Percentiles rank a stretch among this genome's conserved stretches.
phyloP scores from a whole-genome alignment of 345 rosid species.

The Citropsis articulata region DNA sequence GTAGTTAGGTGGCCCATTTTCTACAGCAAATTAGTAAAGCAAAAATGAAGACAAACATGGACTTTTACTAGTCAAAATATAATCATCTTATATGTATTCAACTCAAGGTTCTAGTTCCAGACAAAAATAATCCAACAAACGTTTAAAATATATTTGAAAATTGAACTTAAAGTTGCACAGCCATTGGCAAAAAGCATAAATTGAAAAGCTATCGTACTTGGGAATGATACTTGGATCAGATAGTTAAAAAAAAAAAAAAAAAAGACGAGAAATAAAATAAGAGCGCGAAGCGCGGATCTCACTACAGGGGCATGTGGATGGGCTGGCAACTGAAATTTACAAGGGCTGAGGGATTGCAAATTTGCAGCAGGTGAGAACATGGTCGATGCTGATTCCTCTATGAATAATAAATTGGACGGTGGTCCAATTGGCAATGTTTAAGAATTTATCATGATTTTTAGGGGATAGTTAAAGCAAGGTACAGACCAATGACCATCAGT shows the following conservation, averaged over 20 bases:
- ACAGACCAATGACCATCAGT: neutral
- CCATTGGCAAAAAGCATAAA: neutral
- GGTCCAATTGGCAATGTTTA: neutral
- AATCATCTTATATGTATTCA: neutral
- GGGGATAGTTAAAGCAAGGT: neutral
- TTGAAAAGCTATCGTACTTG: conserved; percentile 3
- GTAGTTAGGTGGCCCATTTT: neutral
- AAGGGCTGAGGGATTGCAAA: conserved; percentile 12
- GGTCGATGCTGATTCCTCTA: neutral
- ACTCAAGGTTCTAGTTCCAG: neutral
- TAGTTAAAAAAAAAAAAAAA: neutral
- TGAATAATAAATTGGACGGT: neutral
- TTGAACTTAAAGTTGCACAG: neutral
- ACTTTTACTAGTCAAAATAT: neutral
- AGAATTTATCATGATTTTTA: neutral
- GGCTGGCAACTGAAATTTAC: conserved; percentile 18
- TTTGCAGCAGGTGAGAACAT: conserved; percentile 17
- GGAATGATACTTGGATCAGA: conserved; percentile 22
- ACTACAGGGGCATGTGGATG: conserved; percentile 45
- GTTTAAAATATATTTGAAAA: neutral
- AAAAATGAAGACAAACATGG: neutral
- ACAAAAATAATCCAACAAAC: neutral
- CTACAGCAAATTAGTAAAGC: neutral
- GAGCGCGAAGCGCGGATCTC: conserved; percentile 42
- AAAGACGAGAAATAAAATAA: conserved; percentile 16